A percentile compares a stretch with the other conserved stretches of the same genome.
phyloP scores from a whole-genome alignment of 2,329 filamentous ascomycete species.

The Penicillium expansum region DNA sequence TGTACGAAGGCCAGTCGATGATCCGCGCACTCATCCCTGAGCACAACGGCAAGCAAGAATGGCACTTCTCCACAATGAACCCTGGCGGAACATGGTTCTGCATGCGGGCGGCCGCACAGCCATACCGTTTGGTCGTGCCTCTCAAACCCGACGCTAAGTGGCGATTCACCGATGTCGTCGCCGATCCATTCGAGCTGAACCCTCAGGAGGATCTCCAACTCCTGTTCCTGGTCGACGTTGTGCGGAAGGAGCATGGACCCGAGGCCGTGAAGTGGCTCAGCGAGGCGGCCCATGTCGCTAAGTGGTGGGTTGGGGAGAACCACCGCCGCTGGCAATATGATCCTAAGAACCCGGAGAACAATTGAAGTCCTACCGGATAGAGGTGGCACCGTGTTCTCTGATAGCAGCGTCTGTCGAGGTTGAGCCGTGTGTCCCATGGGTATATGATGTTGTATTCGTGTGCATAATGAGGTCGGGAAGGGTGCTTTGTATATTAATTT shows the following conservation, averaged over 20 bases:
- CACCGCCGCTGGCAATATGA: constrained; percentile 20
- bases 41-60: constrained; percentile 35
- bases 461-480: background rate
- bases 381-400: background rate
- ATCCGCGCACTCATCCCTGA: constrained; percentile 40
- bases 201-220: constrained; percentile 34
- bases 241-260: constrained; percentile 30
- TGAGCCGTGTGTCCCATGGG: background rate
- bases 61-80: constrained; percentile 39
- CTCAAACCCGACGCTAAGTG: constrained; percentile 67
- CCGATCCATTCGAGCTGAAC: constrained; percentile 36
- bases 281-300: constrained; percentile 36
- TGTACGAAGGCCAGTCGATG: constrained; percentile 50
- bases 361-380: background rate
- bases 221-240: constrained; percentile 24
- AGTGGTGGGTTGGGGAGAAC: constrained; percentile 43
- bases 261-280: constrained; percentile 36
- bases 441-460: background rate
- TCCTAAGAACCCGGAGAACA: constrained; percentile 2
- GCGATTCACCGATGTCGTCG: constrained; percentile 35
- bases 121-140: constrained; percentile 66
- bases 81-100: constrained; percentile 51
- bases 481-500: background rate
- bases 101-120: constrained; percentile 73
- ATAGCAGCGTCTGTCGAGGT: background rate